Evolutionary conservation across 2,329 filamentous ascomycete species (phyloP), one percentile per base, ranked within the genome.

Genomic region (Amauroascus verrucosus): DNA sequence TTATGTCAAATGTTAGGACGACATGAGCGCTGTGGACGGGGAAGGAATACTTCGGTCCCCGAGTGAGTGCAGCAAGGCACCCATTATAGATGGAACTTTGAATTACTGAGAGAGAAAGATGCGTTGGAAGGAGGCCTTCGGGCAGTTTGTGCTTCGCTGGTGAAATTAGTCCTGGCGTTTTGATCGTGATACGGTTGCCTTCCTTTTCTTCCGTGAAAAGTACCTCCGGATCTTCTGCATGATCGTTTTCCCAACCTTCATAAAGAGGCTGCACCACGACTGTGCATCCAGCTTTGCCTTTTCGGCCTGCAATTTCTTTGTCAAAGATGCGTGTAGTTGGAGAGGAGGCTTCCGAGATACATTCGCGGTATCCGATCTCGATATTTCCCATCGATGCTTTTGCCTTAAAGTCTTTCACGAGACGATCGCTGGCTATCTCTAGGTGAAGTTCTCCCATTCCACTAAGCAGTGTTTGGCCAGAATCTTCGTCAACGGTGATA

Each of bases 361-460:
- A 85, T 71, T 98, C 93, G 52, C 94, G 85, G 70, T 97, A 98
- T 60, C 94, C 89, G 56, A 98, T 95, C 62, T 95, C 87, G 57
- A 98, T 95, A 51, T 83, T 84, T 11, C 91, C 90, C 75, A 95
- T 95, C 16, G 73, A 83, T 57, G 76, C 89, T 77, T 81, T 95
- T 68, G 75, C 88, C 67, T 93, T 95, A 71, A 96, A 84, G 64
- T 95, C 88, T 50, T 88, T 86, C 59, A 93, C 82, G 8, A 98
- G 80, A 41, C 90, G 81, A 67, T 97, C 88, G 48, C 88, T 77
- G 0, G 91, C 90, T 47, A 98, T 93, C 62, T 98, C 93, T 0
- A 98, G 77, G 68, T 98, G 93, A 26, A 98, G 78, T 63, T 95
- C 88, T 6, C 93, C 93, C 93, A 98, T 97, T 3, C 93, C 93